Conservation (phyloP, 768 basidiomycete genomes). For the Infundibulicybe gibba region DNA sequence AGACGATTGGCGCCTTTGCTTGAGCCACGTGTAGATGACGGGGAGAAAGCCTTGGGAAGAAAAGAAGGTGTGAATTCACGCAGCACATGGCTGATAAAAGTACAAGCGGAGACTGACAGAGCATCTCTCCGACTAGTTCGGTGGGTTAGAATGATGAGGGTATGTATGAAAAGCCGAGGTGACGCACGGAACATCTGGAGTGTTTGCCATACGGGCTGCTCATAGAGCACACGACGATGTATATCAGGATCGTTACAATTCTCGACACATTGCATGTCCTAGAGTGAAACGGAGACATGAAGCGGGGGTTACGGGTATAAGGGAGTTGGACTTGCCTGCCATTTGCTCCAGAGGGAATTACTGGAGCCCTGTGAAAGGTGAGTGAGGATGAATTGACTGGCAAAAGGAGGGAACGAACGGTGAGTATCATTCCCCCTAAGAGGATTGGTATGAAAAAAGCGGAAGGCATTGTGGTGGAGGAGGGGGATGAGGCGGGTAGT, state of each 20-base stretch:
- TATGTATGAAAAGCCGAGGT: constrained; percentile 10
- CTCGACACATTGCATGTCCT: constrained; percentile 99
- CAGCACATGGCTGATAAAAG: constrained; percentile 19
- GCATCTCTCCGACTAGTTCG: constrained; percentile 85
- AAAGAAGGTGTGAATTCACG: constrained; percentile 11
- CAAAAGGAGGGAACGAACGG: constrained; percentile 37
- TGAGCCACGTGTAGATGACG: constrained; percentile 68
- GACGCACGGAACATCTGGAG: constrained; percentile 85
- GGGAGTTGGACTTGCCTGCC: constrained; percentile 50
- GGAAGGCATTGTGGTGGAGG: constrained; percentile 52
- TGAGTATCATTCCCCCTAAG: constrained; percentile 90
- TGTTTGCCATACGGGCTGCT: constrained; percentile 94
- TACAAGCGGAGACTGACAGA: constrained; percentile 55
- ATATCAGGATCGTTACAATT: constrained; percentile 75
- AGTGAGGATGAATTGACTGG: not conserved
- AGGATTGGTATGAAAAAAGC: constrained; percentile 73
- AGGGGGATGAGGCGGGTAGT: constrained; percentile 6
- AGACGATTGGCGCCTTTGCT: constrained; percentile 37
- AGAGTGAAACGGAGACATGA: constrained; percentile 6
- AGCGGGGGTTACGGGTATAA: constrained; percentile 3
- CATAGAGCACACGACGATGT: constrained; percentile 66
- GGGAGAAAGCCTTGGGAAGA: constrained; percentile 73
- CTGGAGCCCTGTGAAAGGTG: constrained; percentile 54
- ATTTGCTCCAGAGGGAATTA: constrained; percentile 82
- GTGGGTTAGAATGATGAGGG: constrained; percentile 16